Conservation (phyloP, 2,329 filamentous ascomycete species). For the Diaporthe eres region DNA sequence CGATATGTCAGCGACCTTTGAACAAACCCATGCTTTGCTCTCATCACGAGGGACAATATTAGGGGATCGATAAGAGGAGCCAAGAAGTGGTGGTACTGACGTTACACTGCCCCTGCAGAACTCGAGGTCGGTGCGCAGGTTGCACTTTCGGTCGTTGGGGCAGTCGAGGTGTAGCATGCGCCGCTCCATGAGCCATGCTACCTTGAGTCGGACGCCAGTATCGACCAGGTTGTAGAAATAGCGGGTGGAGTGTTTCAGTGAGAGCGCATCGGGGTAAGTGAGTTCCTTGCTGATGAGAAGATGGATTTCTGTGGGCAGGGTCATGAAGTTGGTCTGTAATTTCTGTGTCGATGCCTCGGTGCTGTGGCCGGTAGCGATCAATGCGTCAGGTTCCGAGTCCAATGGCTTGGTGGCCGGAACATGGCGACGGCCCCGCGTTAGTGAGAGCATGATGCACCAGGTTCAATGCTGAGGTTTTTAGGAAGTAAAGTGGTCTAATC, state of each 20-base stretch:
- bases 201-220: constrained; percentile 75
- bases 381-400: not conserved
- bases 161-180: constrained; percentile 75
- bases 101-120: constrained; percentile 73
- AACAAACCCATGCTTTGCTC: not conserved
- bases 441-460: constrained; percentile 20
- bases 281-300: constrained; percentile 72
- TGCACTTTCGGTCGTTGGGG: constrained; percentile 70
- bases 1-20: not conserved
- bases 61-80: not conserved
- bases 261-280: constrained; percentile 79
- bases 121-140: constrained; percentile 70
- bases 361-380: not conserved
- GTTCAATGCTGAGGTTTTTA: not conserved
- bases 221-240: constrained; percentile 76
- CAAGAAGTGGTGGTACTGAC: constrained; percentile 54
- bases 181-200: constrained; percentile 78
- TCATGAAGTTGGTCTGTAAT: constrained; percentile 55
- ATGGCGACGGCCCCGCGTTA: not conserved
- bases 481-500: not conserved
- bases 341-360: not conserved
- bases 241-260: constrained; percentile 75
- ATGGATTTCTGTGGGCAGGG: constrained; percentile 77
- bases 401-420: not conserved
- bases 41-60: not conserved